These are phyloP conservation scores for Yamadazyma endophytica DNA, from an alignment of 805 yeast genomes.

Conservation along the genomic window DNA sequence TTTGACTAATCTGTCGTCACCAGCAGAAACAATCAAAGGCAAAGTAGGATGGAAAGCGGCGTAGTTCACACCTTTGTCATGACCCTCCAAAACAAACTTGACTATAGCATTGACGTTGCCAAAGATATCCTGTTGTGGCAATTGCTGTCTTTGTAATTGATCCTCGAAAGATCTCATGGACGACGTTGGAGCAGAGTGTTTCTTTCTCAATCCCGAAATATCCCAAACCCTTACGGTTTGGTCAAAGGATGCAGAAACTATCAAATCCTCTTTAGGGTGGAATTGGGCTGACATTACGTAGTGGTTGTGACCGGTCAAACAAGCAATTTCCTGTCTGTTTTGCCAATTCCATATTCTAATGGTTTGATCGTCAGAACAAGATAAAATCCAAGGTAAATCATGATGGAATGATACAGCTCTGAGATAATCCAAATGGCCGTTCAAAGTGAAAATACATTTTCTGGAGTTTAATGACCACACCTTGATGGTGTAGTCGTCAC, in stretches of 20 bases:
- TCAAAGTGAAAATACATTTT: conserved; percentile 85
- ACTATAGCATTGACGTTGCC: conserved; percentile 93
- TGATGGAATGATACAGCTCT: conserved; percentile 93
- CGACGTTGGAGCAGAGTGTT: conserved; percentile 76
- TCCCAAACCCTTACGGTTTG: conserved; percentile 99
- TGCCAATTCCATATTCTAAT: conserved; percentile 99
- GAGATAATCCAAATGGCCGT: conserved; percentile 93
- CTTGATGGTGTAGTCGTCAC: conserved; percentile 92
- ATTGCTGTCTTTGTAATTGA: conserved; percentile 54
- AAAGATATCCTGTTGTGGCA: conserved; percentile 87
- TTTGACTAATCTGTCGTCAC: conserved; percentile 93
- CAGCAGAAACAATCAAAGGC: conserved; percentile 91
- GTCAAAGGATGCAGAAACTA: conserved; percentile 94
- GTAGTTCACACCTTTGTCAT: conserved; percentile 98
- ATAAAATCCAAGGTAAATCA: conserved; percentile 95
- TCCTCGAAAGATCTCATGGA: conserved; percentile 46
- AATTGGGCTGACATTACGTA: conserved; percentile 98
- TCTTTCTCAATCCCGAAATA: conserved; percentile 88
- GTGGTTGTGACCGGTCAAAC: conserved; percentile 96
- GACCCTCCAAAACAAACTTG: conserved; percentile 95
- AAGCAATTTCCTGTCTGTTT: conserved; percentile 94
- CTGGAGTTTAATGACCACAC: conserved; percentile 95
- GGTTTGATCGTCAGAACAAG: conserved; percentile 97
- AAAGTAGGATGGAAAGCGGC: conserved; percentile 96
- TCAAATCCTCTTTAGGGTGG: conserved; percentile 92